Evolutionary conservation across 2,329 filamentous ascomycete genomes (phyloP), one percentile per base, ranked within the genome.

Genomic region (Neopestalotiopsis clavispora): DNA sequence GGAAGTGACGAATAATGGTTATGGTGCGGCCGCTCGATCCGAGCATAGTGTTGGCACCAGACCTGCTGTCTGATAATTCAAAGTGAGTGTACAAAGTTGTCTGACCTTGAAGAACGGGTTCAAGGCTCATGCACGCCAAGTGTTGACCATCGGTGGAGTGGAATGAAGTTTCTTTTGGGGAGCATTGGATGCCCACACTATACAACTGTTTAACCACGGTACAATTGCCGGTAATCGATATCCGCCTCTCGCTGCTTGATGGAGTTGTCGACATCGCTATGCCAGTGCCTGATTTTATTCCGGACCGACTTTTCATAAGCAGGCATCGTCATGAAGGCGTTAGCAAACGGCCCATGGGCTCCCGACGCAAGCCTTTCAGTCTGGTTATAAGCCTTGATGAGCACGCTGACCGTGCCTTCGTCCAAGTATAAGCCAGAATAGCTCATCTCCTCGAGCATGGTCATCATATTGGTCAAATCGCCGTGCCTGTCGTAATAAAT

Each of bases 391-490:
- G 83, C 80, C 30, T 71, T 73, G 23, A 76, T 69, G 5, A 84
- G 68, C 17, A 85, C 70, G 7, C 71, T 71, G n/a, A 83, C 75
- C 0, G 87, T 89, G 28, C 78, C 78, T 12, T 74, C 71, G 72
- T 92, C 86, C 69, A 87, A 88, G 62, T 85, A 85, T 4, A 93
- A 81, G 0, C 90, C 90, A 1, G 86, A 85, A 42, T 86, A 82
- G 56, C 87, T 85, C 91, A 94, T 93, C 79, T 93, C 91, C 57
- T 86, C 82, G 4, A 93, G 80, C 1, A 91, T 77, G 4, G 84
- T 80, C 64, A 89, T 79, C 30, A 92, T 86, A 1, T 83, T 83
- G 3, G 75, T 71, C 2, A 89, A 82, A 74, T 93, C 89, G 28
- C 88, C 85, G 71, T 88, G 87, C 12, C 88, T 86, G 42, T 81